These are phyloP conservation scores for Gypsophila paniculata DNA, from an alignment of 179 eudicot species.

Conservation along the genomic window DNA sequence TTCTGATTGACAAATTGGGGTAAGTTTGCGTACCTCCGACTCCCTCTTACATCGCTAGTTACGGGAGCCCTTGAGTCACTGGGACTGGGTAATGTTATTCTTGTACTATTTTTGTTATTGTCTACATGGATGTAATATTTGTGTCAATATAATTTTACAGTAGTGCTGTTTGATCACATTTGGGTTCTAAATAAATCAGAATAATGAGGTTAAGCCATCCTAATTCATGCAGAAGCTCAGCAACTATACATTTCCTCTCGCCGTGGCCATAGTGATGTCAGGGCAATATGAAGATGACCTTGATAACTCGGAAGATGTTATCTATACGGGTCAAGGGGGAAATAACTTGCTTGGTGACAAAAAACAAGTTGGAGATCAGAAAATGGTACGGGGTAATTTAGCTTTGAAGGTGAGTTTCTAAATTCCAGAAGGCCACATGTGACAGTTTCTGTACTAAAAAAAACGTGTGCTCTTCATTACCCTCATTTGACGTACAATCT, in stretches of 20 bases:
- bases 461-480: neutral
- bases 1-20: too few relatives aligned
- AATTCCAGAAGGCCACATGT: neutral
- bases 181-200: neutral
- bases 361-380: slow-evolving; percentile 63
- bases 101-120: too few relatives aligned
- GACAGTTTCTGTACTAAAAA: neutral
- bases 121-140: neutral
- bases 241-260: slow-evolving; percentile 52
- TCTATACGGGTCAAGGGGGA: slow-evolving; percentile 94
- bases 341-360: slow-evolving; percentile 66
- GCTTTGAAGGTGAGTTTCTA: slow-evolving; percentile 55
- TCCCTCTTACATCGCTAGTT: too few relatives aligned
- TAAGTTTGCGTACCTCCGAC: too few relatives aligned
- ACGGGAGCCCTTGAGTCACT: too few relatives aligned
- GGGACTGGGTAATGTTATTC: too few relatives aligned
- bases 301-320: slow-evolving; percentile 64
- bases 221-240: slow-evolving; percentile 41
- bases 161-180: neutral
- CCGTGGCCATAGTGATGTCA: slow-evolving; percentile 70
- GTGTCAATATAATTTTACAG: neutral
- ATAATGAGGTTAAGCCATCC: neutral
- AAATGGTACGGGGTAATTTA: slow-evolving; percentile 63
- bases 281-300: slow-evolving; percentile 91
- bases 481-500: neutral